These are phyloP conservation scores for Rhytidiadelphus loreus DNA, from an alignment of 225 moss, liverwort and hornwort genomes.

Conservation along the genomic window DNA sequence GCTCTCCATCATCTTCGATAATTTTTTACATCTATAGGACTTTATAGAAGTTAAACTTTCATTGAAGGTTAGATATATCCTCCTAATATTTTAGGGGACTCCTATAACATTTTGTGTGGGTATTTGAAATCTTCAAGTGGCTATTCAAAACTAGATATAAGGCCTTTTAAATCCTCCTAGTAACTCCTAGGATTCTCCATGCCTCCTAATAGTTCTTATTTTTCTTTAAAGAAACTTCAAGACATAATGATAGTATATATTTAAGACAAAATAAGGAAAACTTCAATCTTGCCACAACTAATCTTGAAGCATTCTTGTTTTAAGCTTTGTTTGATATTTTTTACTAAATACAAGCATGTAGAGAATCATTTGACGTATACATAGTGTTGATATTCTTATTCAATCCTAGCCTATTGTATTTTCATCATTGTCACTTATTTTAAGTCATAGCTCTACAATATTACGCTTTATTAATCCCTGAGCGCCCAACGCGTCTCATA, in stretches of 20 bases:
- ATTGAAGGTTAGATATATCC: background rate
- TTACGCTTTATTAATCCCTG: too few species aligned
- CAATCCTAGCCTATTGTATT: background rate
- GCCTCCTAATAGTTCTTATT: background rate
- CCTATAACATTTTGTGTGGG: background rate
- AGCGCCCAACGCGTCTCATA: too few species aligned
- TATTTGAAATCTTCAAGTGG: background rate
- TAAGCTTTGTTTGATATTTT: background rate
- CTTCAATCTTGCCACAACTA: background rate
- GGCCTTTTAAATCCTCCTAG: background rate
- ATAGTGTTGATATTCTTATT: background rate
- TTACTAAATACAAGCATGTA: background rate
- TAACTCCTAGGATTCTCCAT: fast-evolving
- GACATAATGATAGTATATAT: background rate
- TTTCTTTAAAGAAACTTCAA: background rate
- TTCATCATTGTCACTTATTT: background rate
- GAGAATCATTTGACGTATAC: background rate
- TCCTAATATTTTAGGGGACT: background rate
- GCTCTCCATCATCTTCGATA: fast-evolving
- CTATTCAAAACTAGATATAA: background rate
- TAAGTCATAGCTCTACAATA: background rate
- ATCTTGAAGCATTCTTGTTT: background rate
- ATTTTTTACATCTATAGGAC: background rate
- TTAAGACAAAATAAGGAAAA: background rate
- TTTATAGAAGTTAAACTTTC: background rate